Evolutionary conservation across 1,284 basidiomycete species (phyloP), one percentile per base, ranked within the genome.

Genomic region (Schizophyllum amplum): DNA sequence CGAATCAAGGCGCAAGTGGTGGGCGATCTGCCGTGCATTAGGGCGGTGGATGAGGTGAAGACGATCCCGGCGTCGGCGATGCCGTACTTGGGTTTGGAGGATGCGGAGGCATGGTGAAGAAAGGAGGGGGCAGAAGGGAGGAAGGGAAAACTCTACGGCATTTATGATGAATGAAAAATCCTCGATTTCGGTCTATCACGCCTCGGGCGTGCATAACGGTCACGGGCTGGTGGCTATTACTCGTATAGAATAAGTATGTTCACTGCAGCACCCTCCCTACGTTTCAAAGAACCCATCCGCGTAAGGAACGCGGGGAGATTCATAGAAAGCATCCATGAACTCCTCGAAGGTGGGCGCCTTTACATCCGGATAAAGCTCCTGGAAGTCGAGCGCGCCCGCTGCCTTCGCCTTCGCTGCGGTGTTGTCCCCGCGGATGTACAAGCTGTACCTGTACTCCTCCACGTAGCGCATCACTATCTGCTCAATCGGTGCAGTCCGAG

Each of bases 1-100:
- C 54, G 58, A 5, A 76, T 82, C 67, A 82, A 83, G 63, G 77
- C 75, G 0, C 65, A 66, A 6, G 62, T 67, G 5, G 62, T 65
- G 13, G 74, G 77, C 1, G 61, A 68, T 48, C 69, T 68, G 1
- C 69, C 74, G 0, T 64, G 61, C 24, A 62, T 62, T 13, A 63
- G 69, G 9, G 59, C 65, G 11, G 73, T 76, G 56, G 74, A 75
- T 25, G 72, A 76, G 57, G 66, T 66, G 15, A 74, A 70, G 62
- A 58, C 59, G 3, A 67, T 74, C 23, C 60, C 69, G 1, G 49
- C 66, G 1, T 62, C 65, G 0, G 33, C 33, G 33, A 13, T 42
- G 7, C 33, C 33, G 33, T 42, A 42, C 7, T 9, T 42, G 33
- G 17, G 11, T 9, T 9, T 9, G 4, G 33, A 42, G 33, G 33